Evolutionary conservation across 352 stramenopile species (phyloP), one percentile per base, ranked within the genome.

Genomic region (Phytopythium mirpurense): DNA sequence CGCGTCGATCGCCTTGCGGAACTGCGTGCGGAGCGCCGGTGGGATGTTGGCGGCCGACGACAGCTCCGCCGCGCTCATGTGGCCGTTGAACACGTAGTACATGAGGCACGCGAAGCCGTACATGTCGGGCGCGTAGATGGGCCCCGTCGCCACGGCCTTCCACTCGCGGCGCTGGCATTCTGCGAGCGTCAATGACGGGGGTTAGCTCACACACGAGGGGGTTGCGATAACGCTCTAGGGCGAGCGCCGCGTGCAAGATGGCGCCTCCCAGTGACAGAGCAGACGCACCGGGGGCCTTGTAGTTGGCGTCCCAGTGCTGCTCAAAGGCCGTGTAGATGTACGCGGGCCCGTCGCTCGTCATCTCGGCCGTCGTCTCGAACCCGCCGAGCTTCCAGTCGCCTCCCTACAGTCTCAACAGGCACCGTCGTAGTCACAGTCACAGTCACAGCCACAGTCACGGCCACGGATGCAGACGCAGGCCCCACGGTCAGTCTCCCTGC

Each of bases 351-450:
- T 93, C 80, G 19, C 54, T 73, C 2, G 83, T 95, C 51, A 96
- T 61, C 51, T 95, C 84, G 5, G 85, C 92, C 18, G 95, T 90
- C 18, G 98, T 56, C 53, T 95, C 89, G 53, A 98, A 97, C 11
- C 93, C 95, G 27, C 81, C 93, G 18, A 98, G 75, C 59, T 98
- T 98, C 78, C 96, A 98, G 73, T 98, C 95, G 45, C 95, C 95
- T 42, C 87, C 88, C 60, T 86, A 59, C 21, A 49, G 26, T 11
- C 23, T 12, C 5, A 37, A n/a, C n/a, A n/a, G 11, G 32, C 14
- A 37, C 19, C 24, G 12, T 35, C 18, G 42, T n/a, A n/a, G n/a
- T n/a, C n/a, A n/a, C n/a, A n/a, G n/a, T n/a, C n/a, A n/a, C n/a
- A n/a, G n/a, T n/a, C n/a, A n/a, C n/a, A n/a, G n/a, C n/a, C n/a